phyloP scores from a whole-genome alignment of 2,329 filamentous ascomycete genomes.

The Beauveria sp. region DNA sequence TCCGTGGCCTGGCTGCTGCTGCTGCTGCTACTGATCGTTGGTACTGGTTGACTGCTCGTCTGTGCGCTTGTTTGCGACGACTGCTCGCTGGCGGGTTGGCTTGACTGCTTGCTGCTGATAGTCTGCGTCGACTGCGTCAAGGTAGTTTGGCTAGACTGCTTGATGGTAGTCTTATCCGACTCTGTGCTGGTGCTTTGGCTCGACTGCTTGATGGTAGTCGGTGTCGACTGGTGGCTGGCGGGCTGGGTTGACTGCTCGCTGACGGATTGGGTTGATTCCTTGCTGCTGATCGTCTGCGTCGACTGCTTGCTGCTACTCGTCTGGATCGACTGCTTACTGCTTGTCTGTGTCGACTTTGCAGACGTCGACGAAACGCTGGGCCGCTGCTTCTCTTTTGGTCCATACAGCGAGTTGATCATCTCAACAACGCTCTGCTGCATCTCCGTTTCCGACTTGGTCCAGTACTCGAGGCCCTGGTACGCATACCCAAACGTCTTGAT shows the following conservation, averaged over 20 bases:
- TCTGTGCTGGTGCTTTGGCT: too few relatives aligned
- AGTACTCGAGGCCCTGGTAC: slow-evolving; percentile 31
- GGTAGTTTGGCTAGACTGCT: neutral
- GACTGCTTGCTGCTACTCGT: neutral
- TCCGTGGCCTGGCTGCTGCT: neutral
- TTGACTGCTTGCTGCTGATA: neutral
- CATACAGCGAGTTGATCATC: slow-evolving; percentile 29
- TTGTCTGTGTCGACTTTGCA: neutral
- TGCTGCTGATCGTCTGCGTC: neutral
- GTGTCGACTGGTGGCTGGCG: too few relatives aligned
- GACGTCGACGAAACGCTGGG: neutral
- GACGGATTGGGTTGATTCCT: neutral
- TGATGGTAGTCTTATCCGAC: too few relatives aligned
- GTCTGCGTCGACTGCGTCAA: neutral
- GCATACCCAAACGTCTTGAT: slow-evolving; percentile 30
- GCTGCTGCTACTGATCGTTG: too few relatives aligned
- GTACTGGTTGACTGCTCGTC: too few relatives aligned
- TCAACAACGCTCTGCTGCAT: slow-evolving; percentile 23
- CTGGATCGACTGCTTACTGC: neutral
- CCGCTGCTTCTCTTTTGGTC: slow-evolving; percentile 2
- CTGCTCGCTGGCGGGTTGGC: too few relatives aligned
- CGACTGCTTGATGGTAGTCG: too few relatives aligned
- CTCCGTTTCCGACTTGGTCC: slow-evolving; percentile 24
- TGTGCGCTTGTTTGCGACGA: too few relatives aligned
- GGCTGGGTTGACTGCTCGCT: too few relatives aligned